A percentile compares a stretch with the other conserved stretches of the same genome.
Evolutionary conservation across 192 early-diverging fungal genomes (phyloP).

Genomic region (Umbelopsis sp.): DNA sequence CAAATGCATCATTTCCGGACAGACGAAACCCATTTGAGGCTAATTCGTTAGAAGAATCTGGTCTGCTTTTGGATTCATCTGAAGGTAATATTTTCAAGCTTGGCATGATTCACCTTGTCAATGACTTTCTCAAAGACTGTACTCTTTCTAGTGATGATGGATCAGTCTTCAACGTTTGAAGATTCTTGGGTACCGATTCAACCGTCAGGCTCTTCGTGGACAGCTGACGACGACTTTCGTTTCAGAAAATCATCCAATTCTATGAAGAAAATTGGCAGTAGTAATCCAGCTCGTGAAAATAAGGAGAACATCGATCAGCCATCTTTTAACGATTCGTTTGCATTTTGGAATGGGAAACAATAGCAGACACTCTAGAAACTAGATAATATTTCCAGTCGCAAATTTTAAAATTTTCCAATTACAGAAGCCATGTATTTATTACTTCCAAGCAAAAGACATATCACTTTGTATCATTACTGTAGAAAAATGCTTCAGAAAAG

Average conservation of each 20-base stretch:
- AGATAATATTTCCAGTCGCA: not conserved
- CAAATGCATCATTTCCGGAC: constrained; percentile 14
- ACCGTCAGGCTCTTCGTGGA: not conserved
- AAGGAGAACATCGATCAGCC: constrained; percentile 13
- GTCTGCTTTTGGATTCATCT: constrained; percentile 5
- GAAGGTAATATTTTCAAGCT: constrained; percentile 16
- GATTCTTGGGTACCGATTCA: not conserved
- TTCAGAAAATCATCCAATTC: not conserved
- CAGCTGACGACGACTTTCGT: not conserved
- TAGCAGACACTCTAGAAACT: not conserved
- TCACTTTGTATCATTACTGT: not conserved
- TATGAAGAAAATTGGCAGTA: not conserved
- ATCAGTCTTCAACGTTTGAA: constrained; percentile 18
- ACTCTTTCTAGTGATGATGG: constrained; percentile 18
- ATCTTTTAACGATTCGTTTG: constrained; percentile 40
- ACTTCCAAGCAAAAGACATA: not conserved
- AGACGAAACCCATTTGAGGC: constrained; percentile 5
- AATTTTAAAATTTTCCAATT: not conserved
- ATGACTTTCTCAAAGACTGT: not conserved
- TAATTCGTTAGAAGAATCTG: constrained; percentile 12
- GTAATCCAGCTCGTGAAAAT: not conserved
- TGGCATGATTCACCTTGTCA: constrained; percentile 10
- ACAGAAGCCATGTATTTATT: not conserved
- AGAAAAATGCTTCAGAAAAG: too few species aligned
- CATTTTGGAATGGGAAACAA: constrained; percentile 42